phyloP scores from a whole-genome alignment of 192 early-diverging fungal species.

The Podila epicladia region DNA sequence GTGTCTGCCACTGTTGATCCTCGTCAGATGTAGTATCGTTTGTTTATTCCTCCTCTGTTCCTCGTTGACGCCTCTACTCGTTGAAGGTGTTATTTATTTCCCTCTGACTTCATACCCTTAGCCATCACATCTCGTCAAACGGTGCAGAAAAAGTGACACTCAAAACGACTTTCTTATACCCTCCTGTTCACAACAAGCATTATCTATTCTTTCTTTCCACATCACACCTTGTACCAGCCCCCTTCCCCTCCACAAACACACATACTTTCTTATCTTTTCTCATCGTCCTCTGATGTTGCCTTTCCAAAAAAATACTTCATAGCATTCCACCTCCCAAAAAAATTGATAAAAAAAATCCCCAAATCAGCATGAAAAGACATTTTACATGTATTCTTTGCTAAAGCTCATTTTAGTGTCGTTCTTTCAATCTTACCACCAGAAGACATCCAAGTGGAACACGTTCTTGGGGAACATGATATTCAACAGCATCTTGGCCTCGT shows the following conservation, averaged over 20 bases:
- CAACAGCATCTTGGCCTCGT: conserved; percentile 16
- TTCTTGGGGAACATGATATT: conserved; percentile 34
- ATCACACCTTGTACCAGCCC: not conserved
- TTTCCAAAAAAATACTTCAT: not conserved
- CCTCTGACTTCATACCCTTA: too few species aligned
- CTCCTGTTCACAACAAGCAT: not conserved
- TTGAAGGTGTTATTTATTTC: too few species aligned
- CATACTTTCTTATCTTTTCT: not conserved
- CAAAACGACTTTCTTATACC: not conserved
- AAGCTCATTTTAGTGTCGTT: too few species aligned
- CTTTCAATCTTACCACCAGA: conserved; percentile 11
- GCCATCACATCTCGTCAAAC: not conserved
- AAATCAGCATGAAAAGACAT: not conserved
- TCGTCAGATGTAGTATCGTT: not conserved
- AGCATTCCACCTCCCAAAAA: not conserved
- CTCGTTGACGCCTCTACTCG: too few species aligned
- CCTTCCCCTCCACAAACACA: not conserved
- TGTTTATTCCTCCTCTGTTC: too few species aligned
- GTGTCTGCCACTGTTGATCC: not conserved
- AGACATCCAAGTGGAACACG: conserved; percentile 19
- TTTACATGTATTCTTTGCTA: too few species aligned
- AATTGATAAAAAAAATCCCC: not conserved
- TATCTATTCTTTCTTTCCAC: not conserved
- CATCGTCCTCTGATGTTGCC: not conserved
- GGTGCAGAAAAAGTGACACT: not conserved